These are phyloP conservation scores for Fusarium subtropicale DNA, from an alignment of 2,329 filamentous ascomycete genomes.

Conservation along the genomic window DNA sequence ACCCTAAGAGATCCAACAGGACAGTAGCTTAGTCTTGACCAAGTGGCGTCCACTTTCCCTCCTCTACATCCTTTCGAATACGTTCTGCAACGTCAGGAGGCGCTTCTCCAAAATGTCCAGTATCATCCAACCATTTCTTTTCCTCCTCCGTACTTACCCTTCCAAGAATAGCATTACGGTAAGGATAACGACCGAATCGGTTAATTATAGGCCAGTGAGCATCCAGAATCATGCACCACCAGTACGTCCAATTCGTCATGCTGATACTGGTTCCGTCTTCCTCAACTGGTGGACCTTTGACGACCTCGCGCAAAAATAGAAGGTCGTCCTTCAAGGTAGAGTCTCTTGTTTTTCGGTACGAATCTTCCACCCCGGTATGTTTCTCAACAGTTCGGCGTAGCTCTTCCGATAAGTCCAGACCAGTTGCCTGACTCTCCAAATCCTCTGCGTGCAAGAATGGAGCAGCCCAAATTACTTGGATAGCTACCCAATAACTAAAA, in stretches of 20 bases:
- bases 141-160: background rate
- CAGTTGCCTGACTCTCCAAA: conserved; percentile 3
- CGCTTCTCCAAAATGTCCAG: background rate
- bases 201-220: conserved; percentile 22
- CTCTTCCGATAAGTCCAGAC: background rate
- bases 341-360: background rate
- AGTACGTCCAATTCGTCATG: conserved; percentile 1
- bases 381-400: background rate
- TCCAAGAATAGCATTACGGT: conserved; percentile 4
- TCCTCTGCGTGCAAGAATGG: conserved; percentile 16
- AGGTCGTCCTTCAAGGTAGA: background rate
- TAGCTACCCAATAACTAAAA: conserved; percentile 12
- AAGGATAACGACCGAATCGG: conserved; percentile 10
- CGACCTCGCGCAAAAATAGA: background rate
- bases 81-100: background rate
- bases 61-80: background rate
- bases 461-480: conserved; percentile 12
- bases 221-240: conserved; percentile 25
- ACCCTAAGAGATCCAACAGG: no score
- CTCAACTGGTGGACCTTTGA: background rate
- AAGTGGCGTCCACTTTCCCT: background rate
- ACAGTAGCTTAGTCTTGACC: accelerated
- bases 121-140: conserved; percentile 4
- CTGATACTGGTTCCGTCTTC: background rate
- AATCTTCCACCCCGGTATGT: background rate